Base-by-base conservation (phyloP, 768 basidiomycete species). In the Nidularia pulvinata region DNA sequence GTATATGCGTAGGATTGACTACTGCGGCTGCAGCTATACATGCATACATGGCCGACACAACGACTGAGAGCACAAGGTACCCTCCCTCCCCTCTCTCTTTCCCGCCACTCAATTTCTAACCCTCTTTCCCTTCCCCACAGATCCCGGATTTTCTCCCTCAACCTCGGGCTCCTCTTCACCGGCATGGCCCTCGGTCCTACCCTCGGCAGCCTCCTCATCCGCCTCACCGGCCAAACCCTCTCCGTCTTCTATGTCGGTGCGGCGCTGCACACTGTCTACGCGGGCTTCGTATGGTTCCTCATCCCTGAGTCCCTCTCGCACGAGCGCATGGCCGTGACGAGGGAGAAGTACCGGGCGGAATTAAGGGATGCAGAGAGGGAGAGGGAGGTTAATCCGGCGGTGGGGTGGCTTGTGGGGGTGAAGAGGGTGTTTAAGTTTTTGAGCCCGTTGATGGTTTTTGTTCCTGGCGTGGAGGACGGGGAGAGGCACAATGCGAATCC, bases 101-200 rank as follows among this genome's bases (percentile, higher is more conserved):
- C 10, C n/a, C n/a, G n/a, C n/a, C n/a, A n/a, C 43, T 48, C 22
- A 32, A 6, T 25, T 51, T 37, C 48, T 59, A 22, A 59, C 53
- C 50, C 5, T 19, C 32, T 46, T 53, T 43, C 30, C 45, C 4
- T 4, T 25, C 25, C 25, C 25, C 25, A 4, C 25, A 91, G 89
- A 49, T 84, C 89, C 4, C 80, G 80, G 5, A 73, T 76, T 19
- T 86, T 90, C 62, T 89, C 91, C 1, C 66, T 89, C 33, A 71
- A 74, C 44, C 69, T 84, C 1, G 94, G 94, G 1, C 72, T 91
- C 3, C 55, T 86, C 45, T 92, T 89, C 68, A 63, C 72, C 7
- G 94, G 94, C n/a, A 77, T 90, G 62, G 87, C 86, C 1, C 33
- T 90, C 16, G 94, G 94, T 0, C 94, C 94, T 4, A 77, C 83